These are phyloP conservation scores for Cantharellus anzutake DNA, from an alignment of 768 basidiomycete species.

Conservation along the genomic window DNA sequence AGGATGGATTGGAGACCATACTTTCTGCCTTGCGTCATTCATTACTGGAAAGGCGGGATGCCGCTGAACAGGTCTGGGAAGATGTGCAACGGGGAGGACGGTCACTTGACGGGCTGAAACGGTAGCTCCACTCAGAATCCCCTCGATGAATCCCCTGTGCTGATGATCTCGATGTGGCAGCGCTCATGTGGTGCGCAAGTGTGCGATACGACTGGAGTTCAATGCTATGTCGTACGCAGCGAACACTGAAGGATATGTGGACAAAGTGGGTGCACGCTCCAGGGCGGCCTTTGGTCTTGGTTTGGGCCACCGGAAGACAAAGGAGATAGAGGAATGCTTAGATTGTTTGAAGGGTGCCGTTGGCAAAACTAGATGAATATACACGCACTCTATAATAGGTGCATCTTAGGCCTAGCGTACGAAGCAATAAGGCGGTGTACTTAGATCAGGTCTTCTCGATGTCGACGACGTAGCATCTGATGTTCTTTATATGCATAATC, in stretches of 20 bases:
- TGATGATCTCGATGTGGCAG: conserved; percentile 15
- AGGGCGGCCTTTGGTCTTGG: too few species aligned
- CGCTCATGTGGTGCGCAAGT: conserved; percentile 21
- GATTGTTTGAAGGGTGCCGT: too few species aligned
- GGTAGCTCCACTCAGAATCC: conserved; percentile 8
- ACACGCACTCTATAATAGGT: too few species aligned
- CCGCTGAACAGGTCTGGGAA: background rate
- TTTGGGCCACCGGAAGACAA: too few species aligned
- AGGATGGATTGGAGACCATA: background rate
- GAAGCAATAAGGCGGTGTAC: too few species aligned
- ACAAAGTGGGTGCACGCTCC: conserved; percentile 16
- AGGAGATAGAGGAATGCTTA: too few species aligned
- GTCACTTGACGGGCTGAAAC: conserved; percentile 9
- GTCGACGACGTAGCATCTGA: too few species aligned
- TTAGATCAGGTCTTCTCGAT: too few species aligned
- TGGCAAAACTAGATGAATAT: too few species aligned
- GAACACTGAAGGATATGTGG: conserved; percentile 31
- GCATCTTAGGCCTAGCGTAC: too few species aligned
- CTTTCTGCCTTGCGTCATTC: conserved; percentile 14
- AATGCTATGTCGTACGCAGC: conserved; percentile 25
- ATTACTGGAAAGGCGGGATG: conserved; percentile 16
- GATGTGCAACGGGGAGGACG: background rate
- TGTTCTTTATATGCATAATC: too few species aligned
- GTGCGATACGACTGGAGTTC: conserved; percentile 32
- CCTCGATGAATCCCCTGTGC: background rate